These are phyloP conservation scores for Pezicula neosporulosa DNA, from an alignment of 2,329 filamentous ascomycete genomes.

Conservation along the genomic window DNA sequence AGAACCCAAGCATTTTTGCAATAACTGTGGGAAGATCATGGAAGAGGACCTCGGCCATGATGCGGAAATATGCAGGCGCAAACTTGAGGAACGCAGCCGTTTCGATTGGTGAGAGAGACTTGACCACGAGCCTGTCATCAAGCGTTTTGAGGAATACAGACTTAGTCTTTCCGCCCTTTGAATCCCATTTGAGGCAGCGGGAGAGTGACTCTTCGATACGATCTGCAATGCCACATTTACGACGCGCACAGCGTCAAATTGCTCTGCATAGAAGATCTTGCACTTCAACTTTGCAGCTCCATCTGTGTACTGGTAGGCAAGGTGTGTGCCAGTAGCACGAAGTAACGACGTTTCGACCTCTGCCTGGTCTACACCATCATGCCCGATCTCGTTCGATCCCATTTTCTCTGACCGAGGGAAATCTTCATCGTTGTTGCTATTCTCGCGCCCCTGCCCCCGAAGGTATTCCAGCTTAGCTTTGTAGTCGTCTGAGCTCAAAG, in stretches of 20 bases:
- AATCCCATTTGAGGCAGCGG: conserved; percentile 95
- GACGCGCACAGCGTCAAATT: conserved; percentile 92
- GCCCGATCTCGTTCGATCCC: conserved; percentile 19
- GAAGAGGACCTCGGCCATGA: conserved; percentile 95
- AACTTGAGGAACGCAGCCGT: conserved; percentile 93
- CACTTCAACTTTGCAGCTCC: conserved; percentile 93
- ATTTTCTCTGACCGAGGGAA: neutral
- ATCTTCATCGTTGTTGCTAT: conserved; percentile 25
- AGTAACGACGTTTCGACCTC: conserved; percentile 84
- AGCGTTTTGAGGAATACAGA: conserved; percentile 96
- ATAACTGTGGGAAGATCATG: conserved; percentile 94
- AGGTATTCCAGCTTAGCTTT: conserved; percentile 72
- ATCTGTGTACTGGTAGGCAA: conserved; percentile 94
- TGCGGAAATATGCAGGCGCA: conserved; percentile 93
- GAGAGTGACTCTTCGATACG: conserved; percentile 94
- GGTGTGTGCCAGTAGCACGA: conserved; percentile 82
- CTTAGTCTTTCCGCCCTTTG: conserved; percentile 95
- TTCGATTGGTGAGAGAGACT: conserved; percentile 86
- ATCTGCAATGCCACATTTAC: conserved; percentile 89
- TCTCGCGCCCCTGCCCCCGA: conserved; percentile 45
- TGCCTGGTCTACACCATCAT: conserved; percentile 49
- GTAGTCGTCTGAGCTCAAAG: conserved; percentile 85
- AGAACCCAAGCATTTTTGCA: conserved; percentile 98
- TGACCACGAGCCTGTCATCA: conserved; percentile 79
- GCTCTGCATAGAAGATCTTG: conserved; percentile 98